These are phyloP conservation scores for Calonectria leucothoes DNA, from an alignment of 2,329 filamentous ascomycete species.

Conservation along the genomic window DNA sequence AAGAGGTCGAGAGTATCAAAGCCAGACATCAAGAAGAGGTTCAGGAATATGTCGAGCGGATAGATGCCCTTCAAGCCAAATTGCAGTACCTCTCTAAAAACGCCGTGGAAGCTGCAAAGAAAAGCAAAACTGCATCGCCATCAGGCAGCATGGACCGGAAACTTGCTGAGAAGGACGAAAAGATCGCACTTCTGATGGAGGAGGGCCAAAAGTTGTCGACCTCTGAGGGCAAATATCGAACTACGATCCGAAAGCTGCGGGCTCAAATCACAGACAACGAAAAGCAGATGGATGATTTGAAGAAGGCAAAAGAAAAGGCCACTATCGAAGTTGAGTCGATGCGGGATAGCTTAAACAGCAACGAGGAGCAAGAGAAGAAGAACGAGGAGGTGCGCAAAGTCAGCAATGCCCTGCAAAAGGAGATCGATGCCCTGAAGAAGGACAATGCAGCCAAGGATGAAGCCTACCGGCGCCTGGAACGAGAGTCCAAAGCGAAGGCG, in stretches of 20 bases:
- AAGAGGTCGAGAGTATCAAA: conserved; percentile 41
- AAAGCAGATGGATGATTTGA: conserved; percentile 70
- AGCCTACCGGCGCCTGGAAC: conserved; percentile 75
- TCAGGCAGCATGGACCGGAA: conserved; percentile 79
- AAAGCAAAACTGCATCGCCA: conserved; percentile 70
- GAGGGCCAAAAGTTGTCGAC: conserved; percentile 91
- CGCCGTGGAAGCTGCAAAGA: conserved; percentile 79
- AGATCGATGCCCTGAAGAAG: conserved; percentile 57
- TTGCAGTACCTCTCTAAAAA: conserved; percentile 88
- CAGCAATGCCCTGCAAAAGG: conserved; percentile 60
- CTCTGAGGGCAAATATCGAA: conserved; percentile 85
- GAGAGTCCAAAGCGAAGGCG: conserved; percentile 75
- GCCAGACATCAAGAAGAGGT: conserved; percentile 79
- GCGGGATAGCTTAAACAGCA: conserved; percentile 60
- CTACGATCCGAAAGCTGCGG: conserved; percentile 84
- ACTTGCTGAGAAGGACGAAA: conserved; percentile 88
- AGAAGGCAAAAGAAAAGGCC: conserved; percentile 69
- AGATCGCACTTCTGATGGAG: conserved; percentile 89
- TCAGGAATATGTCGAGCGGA: conserved; percentile 85
- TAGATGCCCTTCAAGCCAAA: conserved; percentile 92
- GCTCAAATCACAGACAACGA: conserved; percentile 74
- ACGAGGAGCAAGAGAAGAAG: conserved; percentile 66
- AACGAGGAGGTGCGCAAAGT: conserved; percentile 63
- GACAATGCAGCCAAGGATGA: conserved; percentile 69
- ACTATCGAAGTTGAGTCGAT: conserved; percentile 60